These are phyloP conservation scores for Neurospora sp. DNA, from an alignment of 495 filamentous ascomycete genomes.

Conservation along the genomic window DNA sequence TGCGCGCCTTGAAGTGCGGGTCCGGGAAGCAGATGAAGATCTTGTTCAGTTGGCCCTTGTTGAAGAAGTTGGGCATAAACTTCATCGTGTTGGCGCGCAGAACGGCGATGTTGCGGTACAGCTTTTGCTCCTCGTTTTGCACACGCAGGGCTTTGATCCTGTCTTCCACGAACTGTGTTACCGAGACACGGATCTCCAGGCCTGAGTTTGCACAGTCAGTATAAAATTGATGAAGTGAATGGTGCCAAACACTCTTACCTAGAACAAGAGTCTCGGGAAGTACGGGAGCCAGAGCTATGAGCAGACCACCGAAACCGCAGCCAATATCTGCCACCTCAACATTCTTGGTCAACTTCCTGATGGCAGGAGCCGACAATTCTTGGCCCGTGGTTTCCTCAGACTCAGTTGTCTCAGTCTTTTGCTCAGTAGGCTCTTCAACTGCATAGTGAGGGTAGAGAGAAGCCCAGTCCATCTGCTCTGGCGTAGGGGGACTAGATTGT, in stretches of 20 bases:
- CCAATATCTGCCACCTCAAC: constrained; percentile 96
- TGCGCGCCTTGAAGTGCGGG: constrained; percentile 93
- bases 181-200: constrained; percentile 84
- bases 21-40: constrained; percentile 98
- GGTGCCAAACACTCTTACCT: constrained; percentile 35
- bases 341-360: constrained; percentile 45
- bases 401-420: constrained; percentile 1
- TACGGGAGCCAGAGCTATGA: constrained; percentile 73
- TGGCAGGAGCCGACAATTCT: constrained; percentile 2
- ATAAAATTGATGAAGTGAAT: not conserved
- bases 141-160: constrained; percentile 70
- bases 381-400: constrained; percentile 6
- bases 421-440: constrained; percentile 8
- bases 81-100: constrained; percentile 96
- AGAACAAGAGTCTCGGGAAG: constrained; percentile 76
- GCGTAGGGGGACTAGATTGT: constrained; percentile 58
- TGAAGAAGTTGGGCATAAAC: constrained; percentile 93
- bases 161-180: constrained; percentile 79
- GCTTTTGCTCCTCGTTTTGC: constrained; percentile 47
- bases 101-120: constrained; percentile 78
- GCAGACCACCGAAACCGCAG: constrained; percentile 87
- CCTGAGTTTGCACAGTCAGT: constrained; percentile 23
- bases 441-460: constrained; percentile 67
- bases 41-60: constrained; percentile 62
- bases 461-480: constrained; percentile 86